These are phyloP conservation scores for Nitzschia sp. DNA, from an alignment of 108 stramenopile genomes.

Conservation along the genomic window DNA sequence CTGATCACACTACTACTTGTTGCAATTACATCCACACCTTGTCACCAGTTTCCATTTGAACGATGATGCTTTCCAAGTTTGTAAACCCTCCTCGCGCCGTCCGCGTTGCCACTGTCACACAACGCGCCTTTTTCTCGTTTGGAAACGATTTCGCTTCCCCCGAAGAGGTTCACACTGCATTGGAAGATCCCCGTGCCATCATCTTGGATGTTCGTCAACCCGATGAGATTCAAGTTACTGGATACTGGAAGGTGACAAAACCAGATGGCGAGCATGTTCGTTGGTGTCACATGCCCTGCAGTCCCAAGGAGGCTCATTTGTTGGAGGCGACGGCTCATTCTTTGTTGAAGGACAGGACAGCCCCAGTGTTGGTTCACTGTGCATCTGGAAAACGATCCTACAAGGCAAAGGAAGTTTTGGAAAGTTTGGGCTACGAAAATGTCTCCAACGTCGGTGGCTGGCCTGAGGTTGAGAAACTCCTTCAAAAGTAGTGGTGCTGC, in stretches of 20 bases:
- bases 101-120: not conserved
- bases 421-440: not conserved
- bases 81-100: not conserved
- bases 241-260: not conserved
- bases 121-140: not conserved
- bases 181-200: not conserved
- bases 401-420: constrained; percentile 1
- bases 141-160: not conserved
- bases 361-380: not conserved
- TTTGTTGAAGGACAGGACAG: not conserved
- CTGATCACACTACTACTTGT: no score
- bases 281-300: not conserved
- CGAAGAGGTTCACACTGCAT: not conserved
- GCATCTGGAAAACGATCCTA: not conserved
- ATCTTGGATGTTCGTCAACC: not conserved
- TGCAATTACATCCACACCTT: no score
- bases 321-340: not conserved
- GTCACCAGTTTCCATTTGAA: no score
- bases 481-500: no score
- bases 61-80: no score
- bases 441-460: not conserved
- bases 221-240: not conserved
- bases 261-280: not conserved
- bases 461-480: not conserved
- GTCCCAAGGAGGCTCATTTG: not conserved